phyloP scores from a whole-genome alignment of 306 rosid species.

The Quercus suber region DNA sequence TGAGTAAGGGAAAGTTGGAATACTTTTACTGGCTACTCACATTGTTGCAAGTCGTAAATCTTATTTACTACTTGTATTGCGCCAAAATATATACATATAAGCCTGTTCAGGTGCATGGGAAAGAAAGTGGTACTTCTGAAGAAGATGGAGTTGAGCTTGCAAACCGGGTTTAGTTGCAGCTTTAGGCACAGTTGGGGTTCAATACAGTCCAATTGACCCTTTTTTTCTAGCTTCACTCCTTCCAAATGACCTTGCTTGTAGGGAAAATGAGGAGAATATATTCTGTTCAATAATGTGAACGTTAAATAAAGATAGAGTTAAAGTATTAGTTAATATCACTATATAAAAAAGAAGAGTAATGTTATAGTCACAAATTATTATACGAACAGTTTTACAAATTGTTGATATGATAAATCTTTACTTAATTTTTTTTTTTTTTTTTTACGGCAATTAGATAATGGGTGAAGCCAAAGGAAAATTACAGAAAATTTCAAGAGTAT shows the following conservation, averaged over 20 bases:
- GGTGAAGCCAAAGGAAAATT: too few relatives aligned
- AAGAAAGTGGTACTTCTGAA: conserved; percentile 20
- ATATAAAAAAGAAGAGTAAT: neutral
- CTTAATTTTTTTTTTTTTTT: too few relatives aligned
- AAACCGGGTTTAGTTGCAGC: conserved; percentile 11
- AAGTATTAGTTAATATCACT: neutral
- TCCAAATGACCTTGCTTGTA: neutral
- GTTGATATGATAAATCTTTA: too few relatives aligned
- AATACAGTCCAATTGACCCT: neutral
- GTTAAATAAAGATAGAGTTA: neutral
- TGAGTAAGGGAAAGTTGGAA: conserved; percentile 73
- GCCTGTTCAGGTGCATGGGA: conserved; percentile 53
- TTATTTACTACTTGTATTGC: conserved; percentile 58
- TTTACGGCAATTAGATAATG: too few relatives aligned
- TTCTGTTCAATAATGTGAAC: neutral
- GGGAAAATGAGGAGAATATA: neutral
- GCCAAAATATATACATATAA: conserved; percentile 68
- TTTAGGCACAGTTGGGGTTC: neutral
- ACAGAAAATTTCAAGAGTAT: too few relatives aligned
- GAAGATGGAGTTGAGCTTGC: conserved; percentile 54
- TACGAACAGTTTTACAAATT: too few relatives aligned
- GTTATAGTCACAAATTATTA: too few relatives aligned
- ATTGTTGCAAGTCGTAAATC: conserved; percentile 46
- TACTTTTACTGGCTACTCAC: conserved; percentile 89
- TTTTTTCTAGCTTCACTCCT: neutral